Percentiles rank a stretch among this genome's conserved stretches.
Conservation (phyloP, 2,329 filamentous ascomycete genomes). For the Ophiostoma triangulosporum region DNA sequence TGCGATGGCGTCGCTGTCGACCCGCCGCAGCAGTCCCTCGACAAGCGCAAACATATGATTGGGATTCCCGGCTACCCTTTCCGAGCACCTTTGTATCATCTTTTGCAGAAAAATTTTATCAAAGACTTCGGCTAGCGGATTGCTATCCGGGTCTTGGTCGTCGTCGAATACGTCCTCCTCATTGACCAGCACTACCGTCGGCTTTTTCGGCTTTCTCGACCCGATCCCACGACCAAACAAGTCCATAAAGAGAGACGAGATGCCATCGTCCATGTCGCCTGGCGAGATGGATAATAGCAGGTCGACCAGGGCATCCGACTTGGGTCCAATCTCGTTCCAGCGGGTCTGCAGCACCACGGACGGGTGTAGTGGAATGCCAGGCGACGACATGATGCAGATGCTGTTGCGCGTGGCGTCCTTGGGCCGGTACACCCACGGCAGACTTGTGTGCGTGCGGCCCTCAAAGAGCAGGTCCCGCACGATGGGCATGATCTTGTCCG, state of each 20-base stretch:
- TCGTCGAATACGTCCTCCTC: conserved; percentile 19
- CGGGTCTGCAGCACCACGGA: conserved; percentile 18
- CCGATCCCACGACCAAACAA: conserved; percentile 46
- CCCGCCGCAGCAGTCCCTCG: conserved; percentile 41
- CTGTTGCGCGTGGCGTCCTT: conserved; percentile 17
- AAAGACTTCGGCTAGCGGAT: conserved; percentile 35
- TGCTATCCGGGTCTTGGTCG: conserved; percentile 13
- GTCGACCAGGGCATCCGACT: conserved; percentile 33
- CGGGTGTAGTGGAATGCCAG: conserved; percentile 8
- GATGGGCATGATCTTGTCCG: conserved; percentile 34
- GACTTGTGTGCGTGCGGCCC: conserved; percentile 26
- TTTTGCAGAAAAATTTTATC: conserved; percentile 51
- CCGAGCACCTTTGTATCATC: conserved; percentile 48
- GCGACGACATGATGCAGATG: conserved; percentile 35
- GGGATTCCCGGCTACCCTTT: conserved; percentile 50
- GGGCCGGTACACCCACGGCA: conserved; percentile 39
- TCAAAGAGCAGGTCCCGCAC: conserved; percentile 41
- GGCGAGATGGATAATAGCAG: conserved; percentile 36
- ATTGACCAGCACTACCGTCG: conserved; percentile 14
- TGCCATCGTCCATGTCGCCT: conserved; percentile 40
- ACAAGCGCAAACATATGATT: conserved; percentile 52
- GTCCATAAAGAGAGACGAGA: conserved; percentile 46
- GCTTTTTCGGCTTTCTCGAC: conserved; percentile 14
- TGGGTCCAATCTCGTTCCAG: conserved; percentile 30
- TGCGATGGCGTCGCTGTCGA: conserved; percentile 21